Conservation (phyloP, 192 early-diverging fungal genomes). For the Backusella psychrophila region DNA sequence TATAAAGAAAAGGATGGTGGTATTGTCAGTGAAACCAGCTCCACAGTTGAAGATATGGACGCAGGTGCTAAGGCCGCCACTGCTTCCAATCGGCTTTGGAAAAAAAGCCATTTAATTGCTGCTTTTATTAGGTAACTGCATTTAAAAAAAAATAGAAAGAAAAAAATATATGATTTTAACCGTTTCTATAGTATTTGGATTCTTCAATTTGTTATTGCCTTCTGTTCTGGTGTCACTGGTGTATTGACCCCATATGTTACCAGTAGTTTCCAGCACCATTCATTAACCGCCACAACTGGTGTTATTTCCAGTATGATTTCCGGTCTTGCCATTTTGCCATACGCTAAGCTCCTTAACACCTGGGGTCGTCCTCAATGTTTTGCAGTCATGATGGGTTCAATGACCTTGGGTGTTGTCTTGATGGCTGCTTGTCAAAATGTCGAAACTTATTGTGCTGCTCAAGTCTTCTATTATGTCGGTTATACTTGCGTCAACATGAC, state of each 20-base stretch:
- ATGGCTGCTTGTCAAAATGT: neutral
- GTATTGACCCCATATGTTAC: slow-evolving; percentile 13
- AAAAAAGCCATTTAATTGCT: neutral
- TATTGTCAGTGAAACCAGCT: neutral
- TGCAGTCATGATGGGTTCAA: neutral
- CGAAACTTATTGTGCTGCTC: slow-evolving; percentile 12
- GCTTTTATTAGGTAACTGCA: neutral
- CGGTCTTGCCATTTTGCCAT: neutral
- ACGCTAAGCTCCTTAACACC: slow-evolving; percentile 12
- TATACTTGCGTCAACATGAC: neutral
- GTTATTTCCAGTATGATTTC: slow-evolving; percentile 8
- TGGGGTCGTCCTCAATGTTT: slow-evolving; percentile 15
- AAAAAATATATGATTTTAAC: neutral
- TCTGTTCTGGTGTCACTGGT: neutral
- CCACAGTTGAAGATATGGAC: neutral
- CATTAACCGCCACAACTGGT: slow-evolving; percentile 8
- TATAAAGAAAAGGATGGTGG: neutral
- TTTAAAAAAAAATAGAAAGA: neutral
- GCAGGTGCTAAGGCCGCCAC: neutral
- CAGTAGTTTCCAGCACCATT: slow-evolving; percentile 2
- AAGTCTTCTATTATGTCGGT: slow-evolving; percentile 14
- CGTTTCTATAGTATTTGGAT: neutral
- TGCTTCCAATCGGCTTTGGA: neutral
- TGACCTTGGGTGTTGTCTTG: slow-evolving; percentile 6
- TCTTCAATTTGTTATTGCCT: slow-evolving; percentile 2